These are phyloP conservation scores for Ustilago bromivora DNA, from an alignment of 1,284 basidiomycete species.

Conservation along the genomic window DNA sequence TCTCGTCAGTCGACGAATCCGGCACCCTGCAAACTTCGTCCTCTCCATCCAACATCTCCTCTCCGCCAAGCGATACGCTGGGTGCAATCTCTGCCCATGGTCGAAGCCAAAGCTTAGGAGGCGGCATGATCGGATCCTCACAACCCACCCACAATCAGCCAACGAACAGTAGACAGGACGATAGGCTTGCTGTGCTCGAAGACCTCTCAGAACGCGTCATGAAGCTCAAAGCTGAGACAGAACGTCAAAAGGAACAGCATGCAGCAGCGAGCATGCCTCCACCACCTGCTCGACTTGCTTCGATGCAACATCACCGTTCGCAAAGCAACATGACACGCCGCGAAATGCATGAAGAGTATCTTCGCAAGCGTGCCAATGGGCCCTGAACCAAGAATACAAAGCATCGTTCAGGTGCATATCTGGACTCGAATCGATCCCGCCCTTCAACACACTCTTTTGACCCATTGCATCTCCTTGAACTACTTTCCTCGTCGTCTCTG, in stretches of 20 bases:
- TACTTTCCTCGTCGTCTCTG: neutral
- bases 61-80: neutral
- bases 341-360: constrained; percentile 42
- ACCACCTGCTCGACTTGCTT: constrained; percentile 10
- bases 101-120: constrained; percentile 14
- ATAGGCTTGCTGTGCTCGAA: constrained; percentile 37
- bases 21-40: constrained; percentile 11
- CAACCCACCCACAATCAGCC: neutral
- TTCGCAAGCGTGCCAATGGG: constrained; percentile 19
- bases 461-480: neutral
- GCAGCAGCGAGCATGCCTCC: constrained; percentile 38
- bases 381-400: neutral
- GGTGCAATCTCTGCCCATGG: neutral
- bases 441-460: neutral
- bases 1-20: constrained; percentile 19
- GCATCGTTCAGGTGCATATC: too few relatives aligned
- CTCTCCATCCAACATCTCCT: neutral
- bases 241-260: constrained; percentile 19
- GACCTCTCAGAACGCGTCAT: constrained; percentile 35
- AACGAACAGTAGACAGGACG: constrained; percentile 10
- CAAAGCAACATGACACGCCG: constrained; percentile 24
- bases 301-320: constrained; percentile 9
- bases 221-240: constrained; percentile 30
- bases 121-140: neutral
- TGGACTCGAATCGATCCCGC: too few relatives aligned